These are phyloP conservation scores for Heritiera littoralis DNA, from an alignment of 345 rosid genomes.

Conservation along the genomic window DNA sequence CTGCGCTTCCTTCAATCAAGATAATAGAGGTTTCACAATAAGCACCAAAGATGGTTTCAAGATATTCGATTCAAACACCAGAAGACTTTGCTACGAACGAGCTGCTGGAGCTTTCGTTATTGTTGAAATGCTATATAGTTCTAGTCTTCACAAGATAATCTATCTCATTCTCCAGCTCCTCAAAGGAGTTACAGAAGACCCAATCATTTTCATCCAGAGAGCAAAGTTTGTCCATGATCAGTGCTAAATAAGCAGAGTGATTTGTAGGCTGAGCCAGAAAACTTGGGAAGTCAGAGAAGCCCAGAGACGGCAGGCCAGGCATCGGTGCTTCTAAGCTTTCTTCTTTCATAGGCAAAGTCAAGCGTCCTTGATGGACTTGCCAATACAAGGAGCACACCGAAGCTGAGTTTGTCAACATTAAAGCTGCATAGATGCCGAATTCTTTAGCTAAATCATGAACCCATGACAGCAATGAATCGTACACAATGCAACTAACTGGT, in stretches of 20 bases:
- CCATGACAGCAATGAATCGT: constrained; percentile 53
- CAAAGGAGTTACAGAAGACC: constrained; percentile 51
- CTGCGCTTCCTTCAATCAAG: too few relatives aligned
- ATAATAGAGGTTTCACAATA: too few relatives aligned
- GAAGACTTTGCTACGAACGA: too few relatives aligned
- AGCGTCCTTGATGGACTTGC: constrained; percentile 30
- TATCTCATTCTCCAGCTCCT: constrained; percentile 51
- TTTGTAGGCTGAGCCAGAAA: constrained; percentile 36
- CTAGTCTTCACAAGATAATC: too few relatives aligned
- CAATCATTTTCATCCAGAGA: constrained; percentile 33
- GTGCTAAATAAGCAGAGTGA: constrained; percentile 42
- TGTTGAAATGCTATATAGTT: too few relatives aligned
- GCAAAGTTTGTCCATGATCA: constrained; percentile 32
- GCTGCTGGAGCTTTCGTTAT: too few relatives aligned
- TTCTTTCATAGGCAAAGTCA: constrained; percentile 34
- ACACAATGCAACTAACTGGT: constrained; percentile 43
- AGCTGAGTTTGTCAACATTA: constrained; percentile 47
- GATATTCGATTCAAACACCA: too few relatives aligned
- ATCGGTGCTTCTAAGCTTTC: constrained; percentile 27
- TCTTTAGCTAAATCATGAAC: constrained; percentile 47
- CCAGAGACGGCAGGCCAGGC: constrained; percentile 49
- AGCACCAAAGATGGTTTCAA: too few relatives aligned
- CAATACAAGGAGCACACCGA: constrained; percentile 47
- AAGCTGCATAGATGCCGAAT: constrained; percentile 38
- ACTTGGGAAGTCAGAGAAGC: constrained; percentile 36